Evolutionary conservation across 768 basidiomycete genomes (phyloP).

Genomic region (Tricholoma hemisulphureum): DNA sequence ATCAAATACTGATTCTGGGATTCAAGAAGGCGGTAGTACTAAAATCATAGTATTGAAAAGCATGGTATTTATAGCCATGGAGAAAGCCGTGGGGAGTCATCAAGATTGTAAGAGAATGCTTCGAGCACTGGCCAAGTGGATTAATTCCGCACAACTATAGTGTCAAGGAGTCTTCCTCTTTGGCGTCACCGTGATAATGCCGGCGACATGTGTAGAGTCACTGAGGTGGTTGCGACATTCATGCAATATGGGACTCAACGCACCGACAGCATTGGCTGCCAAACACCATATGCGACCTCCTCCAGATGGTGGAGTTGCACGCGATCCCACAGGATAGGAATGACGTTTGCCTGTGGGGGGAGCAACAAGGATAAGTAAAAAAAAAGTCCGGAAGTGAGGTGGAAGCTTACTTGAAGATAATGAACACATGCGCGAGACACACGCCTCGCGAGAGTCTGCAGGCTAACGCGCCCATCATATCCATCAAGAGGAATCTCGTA

Average conservation of each 20-base stretch:
- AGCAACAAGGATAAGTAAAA: conserved; percentile 1
- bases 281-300: conserved; percentile 64
- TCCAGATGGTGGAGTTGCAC: conserved; percentile 71
- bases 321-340: conserved; percentile 67
- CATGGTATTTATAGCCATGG: background rate
- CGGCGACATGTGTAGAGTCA: background rate
- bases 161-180: background rate
- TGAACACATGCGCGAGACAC: conserved; percentile 71
- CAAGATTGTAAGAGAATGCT: background rate
- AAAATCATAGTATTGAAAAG: background rate
- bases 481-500: conserved; percentile 74
- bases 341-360: conserved; percentile 54
- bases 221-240: no score
- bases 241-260: background rate
- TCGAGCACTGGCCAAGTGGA: background rate
- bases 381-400: background rate
- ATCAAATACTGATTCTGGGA: background rate
- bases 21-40: background rate
- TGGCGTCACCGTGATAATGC: background rate
- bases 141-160: background rate
- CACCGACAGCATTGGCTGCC: conserved; percentile 65
- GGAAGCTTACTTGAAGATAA: conserved; percentile 59
- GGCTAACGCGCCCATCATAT: conserved; percentile 61
- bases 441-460: conserved; percentile 66
- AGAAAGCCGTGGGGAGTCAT: background rate